phyloP scores from a whole-genome alignment of 257 asterid genomes.

The Penstemon eatonii region DNA sequence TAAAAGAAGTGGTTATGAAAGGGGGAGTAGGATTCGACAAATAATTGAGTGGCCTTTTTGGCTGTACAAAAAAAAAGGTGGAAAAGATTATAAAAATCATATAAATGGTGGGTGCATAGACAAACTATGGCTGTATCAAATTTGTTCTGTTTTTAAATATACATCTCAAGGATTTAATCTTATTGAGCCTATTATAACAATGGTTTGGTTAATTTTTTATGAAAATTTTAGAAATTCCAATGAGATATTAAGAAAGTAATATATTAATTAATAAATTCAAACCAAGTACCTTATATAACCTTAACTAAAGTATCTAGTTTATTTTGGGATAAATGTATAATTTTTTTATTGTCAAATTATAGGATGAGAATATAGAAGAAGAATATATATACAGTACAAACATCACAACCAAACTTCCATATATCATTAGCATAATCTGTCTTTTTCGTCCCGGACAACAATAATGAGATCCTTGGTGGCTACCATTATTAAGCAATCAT shows the following conservation, averaged over 20 bases:
- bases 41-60: not conserved
- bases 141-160: not conserved
- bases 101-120: not conserved
- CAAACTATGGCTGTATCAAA: not conserved
- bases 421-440: not conserved
- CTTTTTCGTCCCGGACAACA: not conserved
- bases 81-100: no score
- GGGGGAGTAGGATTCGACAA: not conserved
- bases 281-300: no score
- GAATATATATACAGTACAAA: not conserved
- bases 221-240: no score
- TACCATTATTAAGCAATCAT: not conserved
- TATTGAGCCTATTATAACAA: not conserved
- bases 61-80: not conserved
- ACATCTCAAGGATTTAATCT: not conserved
- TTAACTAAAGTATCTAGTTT: no score
- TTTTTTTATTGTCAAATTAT: no score
- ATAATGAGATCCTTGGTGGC: not conserved
- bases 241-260: no score
- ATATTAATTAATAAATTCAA: no score
- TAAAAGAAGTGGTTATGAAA: no score
- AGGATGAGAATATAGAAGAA: not conserved
- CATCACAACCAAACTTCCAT: not conserved
- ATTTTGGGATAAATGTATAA: not conserved
- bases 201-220: not conserved